Base-by-base conservation (phyloP, 2,329 filamentous ascomycete genomes). In the Fusarium domesticum region DNA sequence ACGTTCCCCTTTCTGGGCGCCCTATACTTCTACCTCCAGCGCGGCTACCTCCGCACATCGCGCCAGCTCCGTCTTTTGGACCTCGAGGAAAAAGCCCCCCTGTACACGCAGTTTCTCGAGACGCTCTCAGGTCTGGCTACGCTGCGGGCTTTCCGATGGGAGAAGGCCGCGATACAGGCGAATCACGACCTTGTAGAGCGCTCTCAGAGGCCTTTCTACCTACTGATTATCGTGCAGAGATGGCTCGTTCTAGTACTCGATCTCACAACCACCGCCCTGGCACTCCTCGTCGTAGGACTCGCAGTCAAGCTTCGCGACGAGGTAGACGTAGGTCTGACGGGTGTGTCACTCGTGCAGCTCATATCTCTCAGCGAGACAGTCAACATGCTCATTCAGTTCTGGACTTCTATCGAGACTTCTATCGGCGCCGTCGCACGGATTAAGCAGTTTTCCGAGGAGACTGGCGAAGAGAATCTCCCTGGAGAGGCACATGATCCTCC, bases 151-250 rank as follows among this genome's bases (percentile, higher is more conserved):
- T 82, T 80, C 47, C 71, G 67, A 1, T 78, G 75, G 75, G 58
- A 66, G 20, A 46, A 53, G 10, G 56, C 62, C 3, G 64, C 68
- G 42, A 63, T 71, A 14, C 53, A 70, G 19, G 69, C 69, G 47
- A 79, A 77, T 43, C 60, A 73, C 14, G 49, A 54, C 4, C 66
- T 78, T 0, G 63, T 83, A 2, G 75, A 83, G 46, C 62, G 62
- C 6, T 79, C 78, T 0, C 80, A 83, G 51, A 63, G 67, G 17
- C 78, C 80, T 0, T 78, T 75, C 38, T 84, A 84, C 52, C 67
- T 81, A 0, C 66, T 83, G 6, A 75, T 70, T 43, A 72, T 73
- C 31, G 70, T 81, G 4, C 81, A 84, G 56, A 69, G 76, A 28
- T 83, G 80, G 79, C 64, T 81, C 0, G 70, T 65, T 0, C 60